Base-by-base conservation (phyloP, 1,139 yeast genomes). In the Blastobotrys ciferrii region DNA sequence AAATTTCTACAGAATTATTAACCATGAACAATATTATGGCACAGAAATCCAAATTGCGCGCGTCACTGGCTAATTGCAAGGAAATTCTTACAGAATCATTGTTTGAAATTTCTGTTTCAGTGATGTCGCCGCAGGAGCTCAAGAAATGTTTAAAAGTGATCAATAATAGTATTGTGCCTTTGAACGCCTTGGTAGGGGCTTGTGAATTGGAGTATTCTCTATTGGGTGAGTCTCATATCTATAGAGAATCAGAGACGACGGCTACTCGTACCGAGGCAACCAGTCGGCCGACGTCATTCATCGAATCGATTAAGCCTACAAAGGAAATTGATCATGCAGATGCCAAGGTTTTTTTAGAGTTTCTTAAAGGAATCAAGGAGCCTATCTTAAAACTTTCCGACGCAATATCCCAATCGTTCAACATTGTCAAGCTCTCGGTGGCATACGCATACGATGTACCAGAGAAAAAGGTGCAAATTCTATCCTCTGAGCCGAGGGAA, bases 21-120 rank as follows among this genome's bases (percentile, higher is more conserved):
- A 41, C 50, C 2, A 41, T 58, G 25, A 55, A 55, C 36, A 49
- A 50, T 9, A 30, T 50, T 19, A 44, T 47, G n/a, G 44, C 38
- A 6, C 50, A 52, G 25, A 55, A 74, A 48, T 49, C 64, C 0
- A 31, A 58, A 0, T 60, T 75, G 3, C 57, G 71, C 31, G 53
- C 65, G 2, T 68, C 69, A 36, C 58, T 74, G 4, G 61, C 61
- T 2, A 60, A 64, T 11, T 70, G 76, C 42, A 64, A 67, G 32
- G 61, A 68, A 4, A 76, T 73, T 2, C 57, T 75, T 37, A 68
- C 72, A 19, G 80, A 76, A 52, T 73, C 78, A 51, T 60, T 70
- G 1, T 76, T 72, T 53, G 81, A 76, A 55, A 62, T 76, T 1
- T 73, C 80, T 0, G 75, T 73, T 52, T 72, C 80, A 0, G 72